Evolutionary conservation across 805 yeast genomes (phyloP).

Genomic region (Priceomyces carsonii): DNA sequence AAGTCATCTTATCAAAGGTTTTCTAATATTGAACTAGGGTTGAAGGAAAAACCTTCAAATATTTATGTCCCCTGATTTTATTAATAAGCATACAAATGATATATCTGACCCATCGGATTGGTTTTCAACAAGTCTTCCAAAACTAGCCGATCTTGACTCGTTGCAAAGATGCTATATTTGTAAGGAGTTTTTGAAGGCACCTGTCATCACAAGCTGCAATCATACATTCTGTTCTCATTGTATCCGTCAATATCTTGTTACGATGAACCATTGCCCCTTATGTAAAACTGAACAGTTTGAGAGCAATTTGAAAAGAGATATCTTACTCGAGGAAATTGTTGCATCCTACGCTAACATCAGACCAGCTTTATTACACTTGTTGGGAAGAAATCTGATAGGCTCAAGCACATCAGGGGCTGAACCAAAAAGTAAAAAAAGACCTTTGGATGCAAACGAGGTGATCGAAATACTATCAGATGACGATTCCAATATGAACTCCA

Average conservation of each 20-base stretch:
- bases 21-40: not conserved
- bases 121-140: conserved; percentile 53
- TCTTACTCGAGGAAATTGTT: conserved; percentile 70
- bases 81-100: conserved; percentile 17
- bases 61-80: conserved; percentile 16
- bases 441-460: conserved; percentile 10
- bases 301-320: conserved; percentile 65
- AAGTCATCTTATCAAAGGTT: not conserved
- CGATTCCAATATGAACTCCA: conserved; percentile 7
- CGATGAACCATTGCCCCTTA: conserved; percentile 68
- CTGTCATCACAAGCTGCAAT: conserved; percentile 81
- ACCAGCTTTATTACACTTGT: conserved; percentile 31
- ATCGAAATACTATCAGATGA: conserved; percentile 14
- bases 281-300: conserved; percentile 73
- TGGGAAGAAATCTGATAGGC: too few species aligned
- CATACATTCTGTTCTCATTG: conserved; percentile 91
- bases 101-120: conserved; percentile 77
- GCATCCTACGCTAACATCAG: conserved; percentile 50
- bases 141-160: conserved; percentile 62
- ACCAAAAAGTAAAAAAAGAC: conserved; percentile 12
- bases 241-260: conserved; percentile 68
- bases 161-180: conserved; percentile 83
- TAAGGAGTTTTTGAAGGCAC: conserved; percentile 76
- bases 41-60: not conserved
- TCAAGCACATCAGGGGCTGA: conserved; percentile 13